Evolutionary conservation across 495 filamentous ascomycete genomes (phyloP).

Genomic region (Tuber melanosporum): DNA sequence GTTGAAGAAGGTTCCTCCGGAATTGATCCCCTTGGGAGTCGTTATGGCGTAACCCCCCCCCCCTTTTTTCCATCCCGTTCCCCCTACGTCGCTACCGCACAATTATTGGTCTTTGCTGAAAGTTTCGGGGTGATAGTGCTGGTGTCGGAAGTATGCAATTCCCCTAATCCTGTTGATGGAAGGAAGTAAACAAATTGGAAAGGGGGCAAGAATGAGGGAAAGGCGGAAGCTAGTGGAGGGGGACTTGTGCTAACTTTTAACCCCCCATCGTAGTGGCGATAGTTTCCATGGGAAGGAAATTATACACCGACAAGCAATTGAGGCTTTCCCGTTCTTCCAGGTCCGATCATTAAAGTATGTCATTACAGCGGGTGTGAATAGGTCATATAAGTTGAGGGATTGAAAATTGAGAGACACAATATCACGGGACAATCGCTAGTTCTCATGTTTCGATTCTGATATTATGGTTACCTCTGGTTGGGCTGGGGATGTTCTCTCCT

Average conservation of each 20-base stretch:
- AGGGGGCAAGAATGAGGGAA: no score
- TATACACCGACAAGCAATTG: conserved; percentile 83
- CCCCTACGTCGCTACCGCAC: background rate
- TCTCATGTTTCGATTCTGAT: background rate
- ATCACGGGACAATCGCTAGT: background rate
- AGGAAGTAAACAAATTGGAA: background rate
- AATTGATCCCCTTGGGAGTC: conserved; percentile 92
- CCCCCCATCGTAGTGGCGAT: conserved; percentile 52
- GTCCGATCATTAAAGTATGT: conserved; percentile 26
- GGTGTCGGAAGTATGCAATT: conserved; percentile 48
- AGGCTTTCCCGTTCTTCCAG: conserved; percentile 60
- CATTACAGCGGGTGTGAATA: background rate
- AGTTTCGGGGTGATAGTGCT: conserved; percentile 46
- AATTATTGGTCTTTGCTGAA: conserved; percentile 5
- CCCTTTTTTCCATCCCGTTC: no score
- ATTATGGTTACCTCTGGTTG: background rate
- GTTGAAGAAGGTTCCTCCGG: conserved; percentile 80
- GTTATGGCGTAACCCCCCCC: conserved; percentile 18
- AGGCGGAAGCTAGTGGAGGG: background rate
- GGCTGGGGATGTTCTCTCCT: background rate
- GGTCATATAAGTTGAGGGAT: background rate
- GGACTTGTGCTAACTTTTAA: background rate
- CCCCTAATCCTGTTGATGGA: background rate
- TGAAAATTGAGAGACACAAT: background rate
- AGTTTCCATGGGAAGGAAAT: conserved; percentile 75